phyloP scores from a whole-genome alignment of 768 basidiomycete genomes.

The Suillus clintonianus region DNA sequence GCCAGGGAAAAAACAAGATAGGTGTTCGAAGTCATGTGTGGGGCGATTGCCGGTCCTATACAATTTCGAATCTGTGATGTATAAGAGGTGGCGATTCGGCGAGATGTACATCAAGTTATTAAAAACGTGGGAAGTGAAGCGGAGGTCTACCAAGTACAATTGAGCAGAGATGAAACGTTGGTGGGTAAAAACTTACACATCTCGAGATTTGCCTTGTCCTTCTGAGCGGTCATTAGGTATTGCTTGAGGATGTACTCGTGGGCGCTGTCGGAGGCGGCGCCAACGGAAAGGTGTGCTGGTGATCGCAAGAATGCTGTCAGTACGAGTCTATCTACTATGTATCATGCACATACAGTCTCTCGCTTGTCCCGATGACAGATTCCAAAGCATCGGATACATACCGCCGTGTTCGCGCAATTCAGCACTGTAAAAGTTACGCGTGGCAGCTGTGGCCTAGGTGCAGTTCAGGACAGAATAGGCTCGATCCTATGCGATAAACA shows the following conservation, averaged over 20 bases:
- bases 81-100: constrained; percentile 63
- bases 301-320: constrained; percentile 3
- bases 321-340: background rate
- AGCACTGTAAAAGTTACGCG: constrained; percentile 46
- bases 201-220: constrained; percentile 59
- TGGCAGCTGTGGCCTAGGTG: constrained; percentile 49
- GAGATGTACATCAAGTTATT: constrained; percentile 68
- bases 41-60: constrained; percentile 33
- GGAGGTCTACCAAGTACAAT: constrained; percentile 47
- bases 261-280: constrained; percentile 68
- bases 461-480: background rate
- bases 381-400: constrained; percentile 67
- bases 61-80: constrained; percentile 57
- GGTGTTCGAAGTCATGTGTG: constrained; percentile 64
- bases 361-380: constrained; percentile 48
- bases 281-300: constrained; percentile 55
- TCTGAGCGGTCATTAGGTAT: constrained; percentile 64
- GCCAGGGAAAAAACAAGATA: constrained; percentile 79
- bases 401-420: constrained; percentile 52
- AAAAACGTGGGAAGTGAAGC: constrained; percentile 61
- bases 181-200: constrained; percentile 53
- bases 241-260: constrained; percentile 81
- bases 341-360: constrained; percentile 43
- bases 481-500: background rate
- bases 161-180: background rate